Base-by-base conservation (phyloP, 2,329 filamentous ascomycete genomes). In the Penicillium brasilianum region DNA sequence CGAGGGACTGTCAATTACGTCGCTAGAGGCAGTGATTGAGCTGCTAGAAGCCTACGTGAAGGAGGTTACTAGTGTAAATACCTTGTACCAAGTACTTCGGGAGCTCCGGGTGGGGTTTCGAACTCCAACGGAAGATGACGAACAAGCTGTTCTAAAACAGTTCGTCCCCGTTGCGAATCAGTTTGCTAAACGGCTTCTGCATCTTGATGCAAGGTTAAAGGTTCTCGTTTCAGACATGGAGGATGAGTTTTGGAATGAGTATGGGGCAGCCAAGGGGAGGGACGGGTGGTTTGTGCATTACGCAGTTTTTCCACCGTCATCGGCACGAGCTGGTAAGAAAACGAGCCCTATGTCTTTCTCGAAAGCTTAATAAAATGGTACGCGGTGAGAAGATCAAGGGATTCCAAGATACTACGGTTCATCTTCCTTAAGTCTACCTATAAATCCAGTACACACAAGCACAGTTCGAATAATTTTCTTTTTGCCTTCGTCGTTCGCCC, bases 11-110 rank as follows among this genome's bases (percentile, higher is more conserved):
- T 43, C 36, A n/a, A 20, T 54, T 32, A 37, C 30, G 30, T 52
- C 50, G 30, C 50, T 37, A 22, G 50, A 52, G 32, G 50, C 50
- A 52, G 30, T 52, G 50, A 52, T 54, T 13, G 34, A 54, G 20
- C 36, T 54, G 36, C 34, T 54, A 41, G 36, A 54, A 28, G 51
- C 51, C 10, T 54, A 54, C 16, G 51, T 25, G 9, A 54, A 54
- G 14, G 51, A 54, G 37, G 37, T 43, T n/a, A 28, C 34, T 6
- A 43, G 16, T 30, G 20, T 54, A 28, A 41, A 54, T 20, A 20
- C 20, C 28, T 25, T 54, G 22, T 43, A 41, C 51, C 34, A 54
- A 16, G 7, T 41, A 41, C 51, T 43, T 43, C 37, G 37, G 13
- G 51, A 39, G 36, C 51, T 54, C 51, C 51, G 28, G 16, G 51